phyloP scores from a whole-genome alignment of 1,139 yeast species.

The Nadsonia commutata region DNA sequence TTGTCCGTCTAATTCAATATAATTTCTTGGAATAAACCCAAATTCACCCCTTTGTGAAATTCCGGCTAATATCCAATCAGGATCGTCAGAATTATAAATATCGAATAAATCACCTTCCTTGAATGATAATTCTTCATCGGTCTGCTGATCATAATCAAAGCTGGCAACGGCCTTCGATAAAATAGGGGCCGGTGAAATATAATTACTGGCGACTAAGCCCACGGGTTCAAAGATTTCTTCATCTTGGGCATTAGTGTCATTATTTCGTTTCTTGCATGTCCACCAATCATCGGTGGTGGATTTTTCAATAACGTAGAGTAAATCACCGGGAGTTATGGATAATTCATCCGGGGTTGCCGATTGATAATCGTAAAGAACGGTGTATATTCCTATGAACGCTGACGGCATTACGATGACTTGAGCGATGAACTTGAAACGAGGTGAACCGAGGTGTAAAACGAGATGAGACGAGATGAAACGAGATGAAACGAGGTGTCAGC shows the following conservation, averaged over 20 bases:
- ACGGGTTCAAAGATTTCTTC: conserved; percentile 36
- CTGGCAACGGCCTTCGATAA: conserved; percentile 50
- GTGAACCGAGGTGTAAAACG: no score
- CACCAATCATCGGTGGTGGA: conserved; percentile 96
- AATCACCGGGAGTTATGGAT: conserved; percentile 52
- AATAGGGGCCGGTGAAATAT: conserved; percentile 51
- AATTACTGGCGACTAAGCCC: conserved; percentile 87
- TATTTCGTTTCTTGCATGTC: conserved; percentile 86
- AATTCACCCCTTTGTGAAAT: conserved; percentile 31
- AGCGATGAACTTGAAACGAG: no score
- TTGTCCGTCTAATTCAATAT: conserved; percentile 36
- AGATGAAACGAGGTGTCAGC: no score
- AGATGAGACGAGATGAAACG: no score
- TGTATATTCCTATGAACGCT: conserved; percentile 50
- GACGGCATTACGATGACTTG: conserved; percentile 21
- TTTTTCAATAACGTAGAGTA: conserved; percentile 70
- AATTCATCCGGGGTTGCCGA: conserved; percentile 91
- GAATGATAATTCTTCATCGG: conserved; percentile 82
- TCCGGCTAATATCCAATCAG: conserved; percentile 76
- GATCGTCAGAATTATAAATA: conserved; percentile 71
- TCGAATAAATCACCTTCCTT: conserved; percentile 60
- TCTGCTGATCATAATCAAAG: conserved; percentile 79
- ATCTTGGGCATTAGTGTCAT: conserved; percentile 80
- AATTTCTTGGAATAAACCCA: conserved; percentile 91
- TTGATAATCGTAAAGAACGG: conserved; percentile 65